Conservation (phyloP, 371 early-diverging fungal species). For the Rhizomucor miehei region DNA sequence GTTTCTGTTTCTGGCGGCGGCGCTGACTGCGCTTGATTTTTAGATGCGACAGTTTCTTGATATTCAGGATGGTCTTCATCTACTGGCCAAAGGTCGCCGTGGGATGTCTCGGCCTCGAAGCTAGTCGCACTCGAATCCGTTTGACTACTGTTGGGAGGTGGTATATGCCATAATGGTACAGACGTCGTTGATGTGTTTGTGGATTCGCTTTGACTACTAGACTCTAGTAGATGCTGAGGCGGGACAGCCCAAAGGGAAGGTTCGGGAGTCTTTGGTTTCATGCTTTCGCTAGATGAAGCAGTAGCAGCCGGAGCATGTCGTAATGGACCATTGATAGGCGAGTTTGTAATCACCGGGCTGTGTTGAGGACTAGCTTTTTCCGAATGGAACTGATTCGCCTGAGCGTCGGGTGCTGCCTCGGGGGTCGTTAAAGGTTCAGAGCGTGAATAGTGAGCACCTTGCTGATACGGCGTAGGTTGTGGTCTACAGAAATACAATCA, state of each 20-base stretch:
- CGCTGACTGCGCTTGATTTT: background rate
- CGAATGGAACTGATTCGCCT: slow-evolving; percentile 6
- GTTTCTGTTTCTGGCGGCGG: background rate
- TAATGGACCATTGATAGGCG: background rate
- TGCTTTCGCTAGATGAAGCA: background rate
- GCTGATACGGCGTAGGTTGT: slow-evolving; percentile 6
- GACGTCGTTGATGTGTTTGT: slow-evolving; percentile 3
- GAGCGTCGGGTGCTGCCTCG: background rate
- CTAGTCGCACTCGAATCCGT: background rate
- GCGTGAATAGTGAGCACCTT: background rate
- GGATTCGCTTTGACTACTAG: no score
- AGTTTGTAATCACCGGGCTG: slow-evolving; percentile 5
- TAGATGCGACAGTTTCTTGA: background rate
- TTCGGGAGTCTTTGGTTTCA: slow-evolving; percentile 2
- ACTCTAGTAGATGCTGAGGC: slow-evolving; percentile 12
- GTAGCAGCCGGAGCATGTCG: background rate
- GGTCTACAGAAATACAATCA: background rate
- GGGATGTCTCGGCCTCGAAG: background rate
- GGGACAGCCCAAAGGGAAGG: slow-evolving; percentile 17
- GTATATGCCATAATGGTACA: slow-evolving; percentile 13
- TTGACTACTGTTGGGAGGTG: slow-evolving; percentile 3
- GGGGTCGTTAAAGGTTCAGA: slow-evolving; percentile 6
- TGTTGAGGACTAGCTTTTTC: slow-evolving; percentile 8
- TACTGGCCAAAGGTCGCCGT: slow-evolving; percentile 9
- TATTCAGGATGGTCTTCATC: slow-evolving; percentile 9